Conservation (phyloP, 148 eudicot species). For the Cornus controversa region DNA sequence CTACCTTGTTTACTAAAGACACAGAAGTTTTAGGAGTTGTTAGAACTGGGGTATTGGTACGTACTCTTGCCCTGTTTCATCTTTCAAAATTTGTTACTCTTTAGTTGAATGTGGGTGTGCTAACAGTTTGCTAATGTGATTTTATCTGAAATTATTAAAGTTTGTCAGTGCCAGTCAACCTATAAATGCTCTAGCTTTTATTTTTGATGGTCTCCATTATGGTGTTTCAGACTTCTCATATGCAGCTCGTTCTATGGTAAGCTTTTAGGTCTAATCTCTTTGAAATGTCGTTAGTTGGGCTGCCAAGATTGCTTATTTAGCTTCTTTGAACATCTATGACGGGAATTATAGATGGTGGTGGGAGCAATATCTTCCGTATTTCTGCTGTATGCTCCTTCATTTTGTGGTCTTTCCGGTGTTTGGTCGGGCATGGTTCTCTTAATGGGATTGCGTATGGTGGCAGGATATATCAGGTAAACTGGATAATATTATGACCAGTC, state of each 20-base stretch:
- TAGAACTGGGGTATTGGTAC: conserved; percentile 25
- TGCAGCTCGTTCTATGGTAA: conserved; percentile 11
- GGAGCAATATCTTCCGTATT: conserved; percentile 11
- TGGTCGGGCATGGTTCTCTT: conserved; percentile 8
- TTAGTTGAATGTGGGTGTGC: background rate
- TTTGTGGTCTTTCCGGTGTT: background rate
- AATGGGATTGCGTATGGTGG: conserved; percentile 11
- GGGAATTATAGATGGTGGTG: background rate
- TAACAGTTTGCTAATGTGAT: background rate
- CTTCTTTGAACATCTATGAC: background rate
- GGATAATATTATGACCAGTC: background rate
- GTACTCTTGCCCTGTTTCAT: background rate
- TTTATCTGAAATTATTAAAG: background rate
- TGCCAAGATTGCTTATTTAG: background rate
- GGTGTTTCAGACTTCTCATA: conserved; percentile 2
- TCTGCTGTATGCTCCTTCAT: conserved; percentile 10
- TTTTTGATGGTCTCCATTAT: background rate
- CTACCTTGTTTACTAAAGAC: conserved; percentile 28
- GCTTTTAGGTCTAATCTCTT: background rate
- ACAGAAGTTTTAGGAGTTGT: conserved; percentile 23
- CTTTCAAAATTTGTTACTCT: background rate
- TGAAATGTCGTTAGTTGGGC: no score
- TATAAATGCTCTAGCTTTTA: background rate
- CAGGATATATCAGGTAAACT: conserved; percentile 10
- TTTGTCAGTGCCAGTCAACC: conserved; percentile 9